Conservation (phyloP, 1,139 yeast species). For the Hyphopichia buzzinii region DNA sequence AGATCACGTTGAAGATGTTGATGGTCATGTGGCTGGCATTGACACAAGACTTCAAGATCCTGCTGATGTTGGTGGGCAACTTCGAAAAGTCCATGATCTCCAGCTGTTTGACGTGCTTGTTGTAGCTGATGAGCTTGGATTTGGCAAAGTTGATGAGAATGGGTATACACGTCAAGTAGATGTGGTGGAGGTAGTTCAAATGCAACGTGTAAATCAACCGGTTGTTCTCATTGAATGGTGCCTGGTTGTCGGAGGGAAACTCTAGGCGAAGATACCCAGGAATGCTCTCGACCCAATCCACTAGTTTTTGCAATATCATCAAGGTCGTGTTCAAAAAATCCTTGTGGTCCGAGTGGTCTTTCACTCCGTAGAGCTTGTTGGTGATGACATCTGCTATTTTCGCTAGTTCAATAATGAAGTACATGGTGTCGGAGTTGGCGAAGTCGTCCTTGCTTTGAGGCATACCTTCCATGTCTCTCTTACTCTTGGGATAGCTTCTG, state of each 20-base stretch:
- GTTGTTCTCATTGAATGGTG: slow-evolving; percentile 10
- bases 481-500: slow-evolving; percentile 7
- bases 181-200: slow-evolving; percentile 29
- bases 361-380: slow-evolving; percentile 18
- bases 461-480: neutral
- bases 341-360: slow-evolving; percentile 16
- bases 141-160: slow-evolving; percentile 23
- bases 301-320: slow-evolving; percentile 16
- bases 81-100: slow-evolving; percentile 7
- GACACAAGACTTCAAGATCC: slow-evolving; percentile 17
- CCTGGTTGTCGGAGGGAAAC: slow-evolving; percentile 9
- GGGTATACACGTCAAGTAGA: slow-evolving; percentile 27
- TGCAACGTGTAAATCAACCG: slow-evolving; percentile 25
- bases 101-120: slow-evolving; percentile 1
- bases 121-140: slow-evolving; percentile 13
- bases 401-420: slow-evolving; percentile 23
- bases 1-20: slow-evolving; percentile 21
- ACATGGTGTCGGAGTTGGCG: slow-evolving; percentile 15
- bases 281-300: slow-evolving; percentile 21
- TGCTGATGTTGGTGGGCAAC: slow-evolving; percentile 21
- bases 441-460: slow-evolving; percentile 13
- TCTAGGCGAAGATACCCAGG: slow-evolving; percentile 18
- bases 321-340: slow-evolving; percentile 17
- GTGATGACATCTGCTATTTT: slow-evolving; percentile 24
- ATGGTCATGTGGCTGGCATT: slow-evolving; percentile 26